Percentiles rank a stretch among this genome's conserved stretches.
phyloP scores from a whole-genome alignment of 108 stramenopile species.

The Fistulifera solaris region DNA sequence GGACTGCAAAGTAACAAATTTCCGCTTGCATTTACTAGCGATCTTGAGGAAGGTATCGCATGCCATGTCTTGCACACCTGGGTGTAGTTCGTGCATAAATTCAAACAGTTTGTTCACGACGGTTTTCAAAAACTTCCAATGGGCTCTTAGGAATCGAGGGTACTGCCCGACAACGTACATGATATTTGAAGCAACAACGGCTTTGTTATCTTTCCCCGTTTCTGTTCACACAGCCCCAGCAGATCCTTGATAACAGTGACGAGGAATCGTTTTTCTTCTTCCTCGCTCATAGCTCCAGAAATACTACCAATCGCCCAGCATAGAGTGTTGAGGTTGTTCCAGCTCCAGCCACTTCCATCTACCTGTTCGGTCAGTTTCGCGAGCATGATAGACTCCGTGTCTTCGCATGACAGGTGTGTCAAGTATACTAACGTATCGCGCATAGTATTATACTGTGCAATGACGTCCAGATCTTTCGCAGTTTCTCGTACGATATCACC shows the following conservation, averaged over 20 bases:
- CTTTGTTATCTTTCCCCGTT: slow-evolving; percentile 99
- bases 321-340: slow-evolving; percentile 94
- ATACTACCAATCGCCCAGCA: slow-evolving; percentile 99
- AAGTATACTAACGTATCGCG: slow-evolving; percentile 96
- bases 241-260: slow-evolving; percentile 99
- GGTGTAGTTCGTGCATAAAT: slow-evolving; percentile 99
- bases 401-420: slow-evolving; percentile 96
- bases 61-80: slow-evolving; percentile 99
- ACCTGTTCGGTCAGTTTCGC: slow-evolving; percentile 94
- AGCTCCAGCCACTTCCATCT: slow-evolving; percentile 83
- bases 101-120: slow-evolving; percentile 99
- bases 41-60: slow-evolving; percentile 99
- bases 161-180: slow-evolving; percentile 99
- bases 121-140: slow-evolving; percentile 99
- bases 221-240: slow-evolving; percentile 90
- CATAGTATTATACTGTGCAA: slow-evolving; percentile 99
- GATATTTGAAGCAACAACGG: slow-evolving; percentile 97
- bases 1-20: slow-evolving; percentile 89
- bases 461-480: slow-evolving; percentile 97
- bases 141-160: slow-evolving; percentile 97
- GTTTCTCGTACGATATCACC: slow-evolving; percentile 96
- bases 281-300: slow-evolving; percentile 97
- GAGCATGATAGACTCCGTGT: slow-evolving; percentile 97
- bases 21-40: slow-evolving; percentile 95
- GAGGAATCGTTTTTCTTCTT: slow-evolving; percentile 98